Conservation (phyloP, 805 yeast genomes). For the Starmerella stigmatis region DNA sequence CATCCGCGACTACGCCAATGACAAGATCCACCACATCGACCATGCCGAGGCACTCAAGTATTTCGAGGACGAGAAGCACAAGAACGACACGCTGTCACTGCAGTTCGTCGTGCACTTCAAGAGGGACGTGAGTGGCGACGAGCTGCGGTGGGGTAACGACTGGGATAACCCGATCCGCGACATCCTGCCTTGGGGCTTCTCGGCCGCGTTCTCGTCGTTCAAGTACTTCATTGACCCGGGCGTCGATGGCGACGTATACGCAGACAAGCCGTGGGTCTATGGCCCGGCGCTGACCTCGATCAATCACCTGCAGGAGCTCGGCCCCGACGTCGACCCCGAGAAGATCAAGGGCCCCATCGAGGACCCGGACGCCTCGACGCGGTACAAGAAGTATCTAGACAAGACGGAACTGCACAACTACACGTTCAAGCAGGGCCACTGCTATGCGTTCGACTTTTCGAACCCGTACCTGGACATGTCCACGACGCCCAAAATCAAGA, state of each 20-base stretch:
- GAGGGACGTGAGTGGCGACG: constrained; percentile 38
- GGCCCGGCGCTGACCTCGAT: constrained; percentile 52
- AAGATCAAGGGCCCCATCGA: constrained; percentile 14
- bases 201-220: constrained; percentile 48
- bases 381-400: constrained; percentile 40
- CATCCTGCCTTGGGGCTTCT: constrained; percentile 45
- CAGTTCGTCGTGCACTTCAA: constrained; percentile 38
- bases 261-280: constrained; percentile 52
- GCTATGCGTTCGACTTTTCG: constrained; percentile 44
- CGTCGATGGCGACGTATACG: constrained; percentile 50
- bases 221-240: constrained; percentile 53
- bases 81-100: constrained; percentile 30
- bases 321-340: constrained; percentile 9
- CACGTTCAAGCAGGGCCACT: constrained; percentile 32
- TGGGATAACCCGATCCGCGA: constrained; percentile 50
- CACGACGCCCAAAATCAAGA: constrained; percentile 40
- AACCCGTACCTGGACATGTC: constrained; percentile 45
- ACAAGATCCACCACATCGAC: constrained; percentile 19
- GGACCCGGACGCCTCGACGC: constrained; percentile 26
- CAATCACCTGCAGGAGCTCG: constrained; percentile 33
- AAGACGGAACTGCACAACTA: constrained; percentile 34
- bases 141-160: constrained; percentile 61
- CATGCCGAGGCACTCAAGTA: constrained; percentile 23
- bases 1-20: constrained; percentile 36
- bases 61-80: constrained; percentile 25